phyloP scores from a whole-genome alignment of 1,284 basidiomycete genomes.

The Naganishia sp. region DNA sequence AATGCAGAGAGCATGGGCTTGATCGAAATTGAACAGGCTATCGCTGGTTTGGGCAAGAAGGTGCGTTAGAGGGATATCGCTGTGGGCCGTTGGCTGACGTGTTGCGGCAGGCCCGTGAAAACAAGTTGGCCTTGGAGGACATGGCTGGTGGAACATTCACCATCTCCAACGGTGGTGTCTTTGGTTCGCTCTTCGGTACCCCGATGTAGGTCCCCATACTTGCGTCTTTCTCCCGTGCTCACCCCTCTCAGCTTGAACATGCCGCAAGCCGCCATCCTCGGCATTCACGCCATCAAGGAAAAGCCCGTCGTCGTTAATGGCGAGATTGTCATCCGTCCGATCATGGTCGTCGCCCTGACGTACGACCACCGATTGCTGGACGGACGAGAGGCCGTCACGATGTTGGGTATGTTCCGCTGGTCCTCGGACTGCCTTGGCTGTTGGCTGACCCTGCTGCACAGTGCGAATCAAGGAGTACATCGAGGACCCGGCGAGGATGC shows the following conservation, averaged over 20 bases:
- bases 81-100: not conserved
- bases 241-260: constrained; percentile 70
- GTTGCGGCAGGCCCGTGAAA: constrained; percentile 72
- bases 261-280: constrained; percentile 90
- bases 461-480: constrained; percentile 72
- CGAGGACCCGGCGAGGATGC: constrained; percentile 68
- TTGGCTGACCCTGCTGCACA: constrained; percentile 40
- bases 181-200: constrained; percentile 93
- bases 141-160: constrained; percentile 98
- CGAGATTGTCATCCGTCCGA: constrained; percentile 91
- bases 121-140: constrained; percentile 92
- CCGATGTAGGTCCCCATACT: constrained; percentile 63
- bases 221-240: not conserved
- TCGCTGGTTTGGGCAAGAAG: constrained; percentile 87
- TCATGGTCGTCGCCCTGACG: constrained; percentile 93
- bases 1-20: constrained; percentile 87
- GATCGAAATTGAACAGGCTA: constrained; percentile 89
- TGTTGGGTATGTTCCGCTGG: constrained; percentile 72
- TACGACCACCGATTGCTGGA: constrained; percentile 97
- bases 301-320: constrained; percentile 89
- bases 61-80: constrained; percentile 51
- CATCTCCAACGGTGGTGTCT: constrained; percentile 98
- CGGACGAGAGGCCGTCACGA: constrained; percentile 93
- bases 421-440: not conserved
- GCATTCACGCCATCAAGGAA: constrained; percentile 97